These are phyloP conservation scores for Nicotiana tomentosiformis DNA, from an alignment of 257 asterid genomes.

Conservation along the genomic window DNA sequence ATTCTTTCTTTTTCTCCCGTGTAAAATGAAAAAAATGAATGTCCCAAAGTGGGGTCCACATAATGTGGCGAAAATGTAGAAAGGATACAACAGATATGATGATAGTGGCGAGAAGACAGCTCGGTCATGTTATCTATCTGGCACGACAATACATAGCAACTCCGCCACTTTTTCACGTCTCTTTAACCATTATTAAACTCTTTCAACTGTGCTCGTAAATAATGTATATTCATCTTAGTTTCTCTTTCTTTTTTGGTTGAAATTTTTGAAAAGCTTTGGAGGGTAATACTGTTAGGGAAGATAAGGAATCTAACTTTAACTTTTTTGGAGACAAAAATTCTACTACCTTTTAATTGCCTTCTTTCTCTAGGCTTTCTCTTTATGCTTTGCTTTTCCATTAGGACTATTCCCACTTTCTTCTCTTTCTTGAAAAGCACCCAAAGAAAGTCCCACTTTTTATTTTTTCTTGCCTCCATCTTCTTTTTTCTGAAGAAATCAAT, in stretches of 20 bases:
- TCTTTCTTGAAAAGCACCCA: slow-evolving; percentile 5
- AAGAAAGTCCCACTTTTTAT: slow-evolving; percentile 10
- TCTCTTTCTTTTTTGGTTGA: background rate
- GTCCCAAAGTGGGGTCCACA: too few species aligned
- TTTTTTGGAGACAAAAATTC: background rate
- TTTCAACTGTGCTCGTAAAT: background rate
- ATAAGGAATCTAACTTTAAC: too few species aligned
- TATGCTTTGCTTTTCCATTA: slow-evolving; percentile 36
- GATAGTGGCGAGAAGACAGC: background rate
- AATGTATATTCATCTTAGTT: too few species aligned
- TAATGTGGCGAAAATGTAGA: too few species aligned
- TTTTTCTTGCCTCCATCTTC: background rate
- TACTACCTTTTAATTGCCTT: slow-evolving; percentile 29
- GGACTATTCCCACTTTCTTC: slow-evolving; percentile 24
- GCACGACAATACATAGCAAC: slow-evolving; percentile 1
- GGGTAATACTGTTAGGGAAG: too few species aligned
- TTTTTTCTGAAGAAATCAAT: too few species aligned
- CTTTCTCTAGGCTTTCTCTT: slow-evolving; percentile 26
- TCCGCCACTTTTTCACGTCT: background rate
- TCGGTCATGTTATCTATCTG: background rate
- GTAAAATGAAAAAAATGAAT: too few species aligned
- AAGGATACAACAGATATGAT: too few species aligned
- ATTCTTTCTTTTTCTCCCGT: too few species aligned
- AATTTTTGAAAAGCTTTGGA: too few species aligned
- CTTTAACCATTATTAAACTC: background rate